These are phyloP conservation scores for Kodamaea sagamina DNA, from an alignment of 805 yeast species.

Conservation along the genomic window DNA sequence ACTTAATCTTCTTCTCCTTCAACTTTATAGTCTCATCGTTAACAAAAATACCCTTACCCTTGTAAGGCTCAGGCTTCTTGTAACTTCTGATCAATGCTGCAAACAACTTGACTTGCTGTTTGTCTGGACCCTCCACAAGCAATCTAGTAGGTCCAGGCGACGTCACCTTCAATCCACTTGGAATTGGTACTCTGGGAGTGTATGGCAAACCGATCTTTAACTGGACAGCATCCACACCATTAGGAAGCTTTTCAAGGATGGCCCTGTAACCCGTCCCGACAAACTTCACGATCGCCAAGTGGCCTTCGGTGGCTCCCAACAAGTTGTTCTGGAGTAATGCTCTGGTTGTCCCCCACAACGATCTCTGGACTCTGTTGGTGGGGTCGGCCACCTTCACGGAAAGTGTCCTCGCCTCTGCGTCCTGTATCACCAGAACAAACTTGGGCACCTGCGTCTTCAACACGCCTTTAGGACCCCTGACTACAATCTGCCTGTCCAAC, in stretches of 20 bases:
- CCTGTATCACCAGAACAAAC: conserved; percentile 54
- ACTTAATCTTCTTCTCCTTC: conserved; percentile 93
- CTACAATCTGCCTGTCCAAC: conserved; percentile 58
- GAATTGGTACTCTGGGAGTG: conserved; percentile 73
- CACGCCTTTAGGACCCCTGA: conserved; percentile 78
- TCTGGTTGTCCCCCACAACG: conserved; percentile 96
- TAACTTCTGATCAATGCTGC: conserved; percentile 85
- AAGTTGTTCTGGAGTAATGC: conserved; percentile 75
- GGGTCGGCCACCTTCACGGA: conserved; percentile 60
- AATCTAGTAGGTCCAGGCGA: conserved; percentile 86
- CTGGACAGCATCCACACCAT: conserved; percentile 57
- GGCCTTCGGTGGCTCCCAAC: conserved; percentile 92
- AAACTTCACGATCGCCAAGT: conserved; percentile 78
- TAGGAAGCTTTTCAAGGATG: conserved; percentile 56
- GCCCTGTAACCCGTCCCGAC: conserved; percentile 98
- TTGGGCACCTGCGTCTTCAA: conserved; percentile 68
- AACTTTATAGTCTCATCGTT: conserved; percentile 87
- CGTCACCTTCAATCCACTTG: conserved; percentile 70
- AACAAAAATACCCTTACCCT: conserved; percentile 95
- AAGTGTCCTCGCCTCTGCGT: conserved; percentile 38
- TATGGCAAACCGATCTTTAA: conserved; percentile 89
- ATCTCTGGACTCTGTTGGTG: conserved; percentile 63
- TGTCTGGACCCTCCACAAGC: conserved; percentile 82
- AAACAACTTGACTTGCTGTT: conserved; percentile 81
- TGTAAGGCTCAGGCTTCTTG: conserved; percentile 97